Evolutionary conservation across 2,329 filamentous ascomycete species (phyloP), one percentile per base, ranked within the genome.

Genomic region (Colletotrichum graminicola): DNA sequence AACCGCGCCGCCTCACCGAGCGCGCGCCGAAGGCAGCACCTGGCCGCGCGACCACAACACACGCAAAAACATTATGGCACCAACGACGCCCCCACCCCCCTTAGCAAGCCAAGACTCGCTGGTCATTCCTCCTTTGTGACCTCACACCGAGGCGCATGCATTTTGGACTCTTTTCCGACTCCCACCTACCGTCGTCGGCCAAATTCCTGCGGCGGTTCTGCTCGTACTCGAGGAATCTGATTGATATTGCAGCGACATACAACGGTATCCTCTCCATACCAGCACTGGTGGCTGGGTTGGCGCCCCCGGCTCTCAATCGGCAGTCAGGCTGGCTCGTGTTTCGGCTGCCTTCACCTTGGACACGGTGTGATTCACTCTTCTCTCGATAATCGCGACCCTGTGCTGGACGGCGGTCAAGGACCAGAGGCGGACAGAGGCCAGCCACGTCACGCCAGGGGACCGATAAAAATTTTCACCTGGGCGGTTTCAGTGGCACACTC

Each of bases 381-480:
- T 49, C 45, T 63, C 36, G 55, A 56, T 54, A 69, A 68, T 64
- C 69, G 52, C 70, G 54, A 66, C 70, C 70, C 49, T 61, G 62
- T 54, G 36, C 41, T 66, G 54, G 49, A 62, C 49, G 32, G 59
- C 49, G 39, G 59, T 59, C 67, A 66, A 66, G 67, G 41, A 62
- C 62, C 49, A 56, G 54, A 56, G 54, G n/a, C 34, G 23, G 43
- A 71, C 51, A 62, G 43, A 59, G 68, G 43, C 68, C 68, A 64
- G 69, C 65, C 69, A 69, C 65, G 60, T 67, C 60, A 68, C 54
- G 60, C 59, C 66, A 64, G 66, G 69, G 66, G 65, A 49, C 41
- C 11, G 59, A 67, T 55, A 72, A 71, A 71, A 56, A 3, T 66
- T 72, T 72, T 71, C 55, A 72, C 49, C 34, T 36, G 47, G 70